A percentile compares a stretch with the other conserved stretches of the same genome.
Evolutionary conservation across 192 early-diverging fungal species (phyloP).

Genomic region (Cladochytrium replicatum): DNA sequence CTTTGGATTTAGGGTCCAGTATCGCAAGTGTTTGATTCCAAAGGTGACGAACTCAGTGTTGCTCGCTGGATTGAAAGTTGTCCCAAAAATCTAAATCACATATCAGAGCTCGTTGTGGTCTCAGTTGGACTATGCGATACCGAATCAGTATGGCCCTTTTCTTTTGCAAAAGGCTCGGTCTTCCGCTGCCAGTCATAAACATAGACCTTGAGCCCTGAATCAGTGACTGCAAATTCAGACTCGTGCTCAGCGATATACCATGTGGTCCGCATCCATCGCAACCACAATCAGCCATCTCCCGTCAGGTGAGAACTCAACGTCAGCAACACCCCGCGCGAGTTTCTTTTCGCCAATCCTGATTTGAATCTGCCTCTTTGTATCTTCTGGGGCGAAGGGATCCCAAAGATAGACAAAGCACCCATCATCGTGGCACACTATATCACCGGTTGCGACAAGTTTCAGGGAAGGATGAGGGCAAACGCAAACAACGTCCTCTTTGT

Average conservation of each 20-base stretch:
- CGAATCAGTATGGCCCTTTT: conserved; percentile 5
- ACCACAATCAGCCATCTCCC: conserved; percentile 10
- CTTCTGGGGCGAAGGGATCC: conserved; percentile 17
- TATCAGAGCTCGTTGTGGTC: not conserved
- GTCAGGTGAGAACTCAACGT: conserved; percentile 12
- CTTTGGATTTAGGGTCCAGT: conserved; percentile 9
- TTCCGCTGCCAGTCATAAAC: conserved; percentile 18
- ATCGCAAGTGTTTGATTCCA: conserved; percentile 12
- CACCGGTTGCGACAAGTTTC: conserved; percentile 14
- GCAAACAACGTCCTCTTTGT: conserved; percentile 14
- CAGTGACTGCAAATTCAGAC: no score
- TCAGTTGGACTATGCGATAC: no score
- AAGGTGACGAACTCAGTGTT: conserved; percentile 19
- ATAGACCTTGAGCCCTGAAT: no score
- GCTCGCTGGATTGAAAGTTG: conserved; percentile 3
- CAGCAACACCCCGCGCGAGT: conserved; percentile 8
- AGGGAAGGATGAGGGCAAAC: conserved; percentile 12
- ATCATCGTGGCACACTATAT: conserved; percentile 8
- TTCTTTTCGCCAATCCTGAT: conserved; percentile 14
- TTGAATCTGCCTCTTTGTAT: conserved; percentile 16
- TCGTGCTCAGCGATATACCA: no score
- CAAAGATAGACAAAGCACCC: conserved; percentile 14
- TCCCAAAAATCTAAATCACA: conserved; percentile 14
- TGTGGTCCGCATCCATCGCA: conserved; percentile 12
- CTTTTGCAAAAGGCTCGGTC: conserved; percentile 11